Percentiles rank a stretch among this genome's conserved stretches.
Evolutionary conservation across 768 basidiomycete genomes (phyloP).

Genomic region (Leccinum fibrillosum): DNA sequence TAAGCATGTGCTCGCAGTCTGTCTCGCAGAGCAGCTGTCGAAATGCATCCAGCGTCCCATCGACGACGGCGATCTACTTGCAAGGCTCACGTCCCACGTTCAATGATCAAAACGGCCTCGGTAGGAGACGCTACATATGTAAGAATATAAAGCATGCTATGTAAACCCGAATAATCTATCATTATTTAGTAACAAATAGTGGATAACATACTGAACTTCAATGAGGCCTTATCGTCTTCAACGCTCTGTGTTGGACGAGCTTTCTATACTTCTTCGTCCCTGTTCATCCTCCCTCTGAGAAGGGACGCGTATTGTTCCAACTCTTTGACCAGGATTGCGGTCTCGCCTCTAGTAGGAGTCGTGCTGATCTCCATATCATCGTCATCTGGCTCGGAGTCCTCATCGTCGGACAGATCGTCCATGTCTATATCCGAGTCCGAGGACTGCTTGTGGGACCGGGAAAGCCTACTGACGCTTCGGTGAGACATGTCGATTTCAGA

Average conservation of each 20-base stretch:
- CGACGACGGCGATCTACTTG: slow-evolving; percentile 46
- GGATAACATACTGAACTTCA: slow-evolving; percentile 18
- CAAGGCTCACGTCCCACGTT: slow-evolving; percentile 19
- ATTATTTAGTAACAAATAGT: slow-evolving; percentile 23
- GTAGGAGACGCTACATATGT: slow-evolving; percentile 1
- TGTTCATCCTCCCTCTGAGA: slow-evolving; percentile 53
- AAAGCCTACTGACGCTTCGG: not conserved
- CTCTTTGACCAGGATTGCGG: slow-evolving; percentile 47
- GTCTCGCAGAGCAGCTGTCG: slow-evolving; percentile 53
- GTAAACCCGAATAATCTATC: slow-evolving; percentile 14
- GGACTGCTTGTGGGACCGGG: not conserved
- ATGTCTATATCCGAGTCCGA: slow-evolving; percentile 18
- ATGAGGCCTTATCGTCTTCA: slow-evolving; percentile 1
- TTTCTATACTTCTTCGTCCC: slow-evolving; percentile 27
- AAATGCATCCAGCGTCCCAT: slow-evolving; percentile 49
- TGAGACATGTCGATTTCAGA: slow-evolving; percentile 8
- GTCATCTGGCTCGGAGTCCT: not conserved
- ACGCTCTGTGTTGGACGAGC: slow-evolving; percentile 6
- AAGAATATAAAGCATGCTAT: slow-evolving; percentile 11
- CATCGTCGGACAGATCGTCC: slow-evolving; percentile 13
- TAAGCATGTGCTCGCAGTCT: slow-evolving; percentile 72
- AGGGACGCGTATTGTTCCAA: slow-evolving; percentile 59
- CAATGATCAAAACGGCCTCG: slow-evolving; percentile 5
- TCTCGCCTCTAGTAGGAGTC: slow-evolving; percentile 30
- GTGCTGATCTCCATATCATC: not conserved